These are phyloP conservation scores for Phytophthora podocarpi DNA, from an alignment of 352 stramenopile species.

Conservation along the genomic window DNA sequence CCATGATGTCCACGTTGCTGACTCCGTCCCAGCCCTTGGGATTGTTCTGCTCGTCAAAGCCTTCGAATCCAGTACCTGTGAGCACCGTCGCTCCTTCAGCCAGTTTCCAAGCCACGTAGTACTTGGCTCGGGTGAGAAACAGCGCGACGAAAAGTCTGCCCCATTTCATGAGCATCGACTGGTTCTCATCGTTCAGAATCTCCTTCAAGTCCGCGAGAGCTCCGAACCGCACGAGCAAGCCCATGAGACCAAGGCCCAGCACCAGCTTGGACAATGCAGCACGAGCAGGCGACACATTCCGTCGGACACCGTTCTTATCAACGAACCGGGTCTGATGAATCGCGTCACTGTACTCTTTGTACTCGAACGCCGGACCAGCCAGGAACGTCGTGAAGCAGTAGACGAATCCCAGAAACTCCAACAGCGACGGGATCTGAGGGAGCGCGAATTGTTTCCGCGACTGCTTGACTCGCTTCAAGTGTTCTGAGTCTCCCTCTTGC, in stretches of 20 bases:
- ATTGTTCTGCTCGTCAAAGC: slow-evolving; percentile 88
- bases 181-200: slow-evolving; percentile 32
- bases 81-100: slow-evolving; percentile 82
- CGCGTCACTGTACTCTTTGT: slow-evolving; percentile 90
- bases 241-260: slow-evolving; percentile 62
- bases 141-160: slow-evolving; percentile 85
- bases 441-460: slow-evolving; percentile 61
- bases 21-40: slow-evolving; percentile 92
- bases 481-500: slow-evolving; percentile 25
- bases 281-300: slow-evolving; percentile 34
- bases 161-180: slow-evolving; percentile 72
- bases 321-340: slow-evolving; percentile 60
- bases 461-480: slow-evolving; percentile 39
- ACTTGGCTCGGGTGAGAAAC: slow-evolving; percentile 93
- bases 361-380: slow-evolving; percentile 95
- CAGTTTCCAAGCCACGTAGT: slow-evolving; percentile 96
- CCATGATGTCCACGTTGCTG: slow-evolving; percentile 96
- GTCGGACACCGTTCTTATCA: slow-evolving; percentile 36
- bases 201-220: slow-evolving; percentile 32
- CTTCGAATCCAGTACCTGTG: slow-evolving; percentile 92
- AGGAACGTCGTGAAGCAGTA: slow-evolving; percentile 97
- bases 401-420: slow-evolving; percentile 97
- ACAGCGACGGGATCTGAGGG: slow-evolving; percentile 79
- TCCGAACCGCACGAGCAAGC: slow-evolving; percentile 42
- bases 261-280: slow-evolving; percentile 60